phyloP scores from a whole-genome alignment of 345 rosid genomes.

The Durio zibethinus region DNA sequence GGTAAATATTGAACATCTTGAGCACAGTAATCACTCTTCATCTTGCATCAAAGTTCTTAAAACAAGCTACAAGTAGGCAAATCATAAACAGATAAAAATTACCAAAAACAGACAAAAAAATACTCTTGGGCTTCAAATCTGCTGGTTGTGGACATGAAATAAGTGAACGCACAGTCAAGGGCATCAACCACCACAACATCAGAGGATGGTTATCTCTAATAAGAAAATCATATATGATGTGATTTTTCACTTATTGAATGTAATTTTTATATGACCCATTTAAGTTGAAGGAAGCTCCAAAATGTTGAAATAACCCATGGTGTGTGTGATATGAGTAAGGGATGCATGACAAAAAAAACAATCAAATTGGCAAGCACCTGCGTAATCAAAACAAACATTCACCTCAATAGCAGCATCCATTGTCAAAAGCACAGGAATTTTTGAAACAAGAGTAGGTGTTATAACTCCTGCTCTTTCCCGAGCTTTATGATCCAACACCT shows the following conservation, averaged over 20 bases:
- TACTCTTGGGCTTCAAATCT: neutral
- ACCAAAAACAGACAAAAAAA: neutral
- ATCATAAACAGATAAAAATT: neutral
- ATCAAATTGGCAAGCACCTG: slow-evolving; percentile 9
- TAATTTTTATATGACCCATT: neutral
- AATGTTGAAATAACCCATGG: neutral
- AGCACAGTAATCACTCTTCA: neutral
- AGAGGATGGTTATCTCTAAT: neutral
- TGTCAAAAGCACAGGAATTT: slow-evolving; percentile 81
- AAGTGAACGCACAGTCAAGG: neutral
- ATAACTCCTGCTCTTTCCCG: slow-evolving; percentile 95
- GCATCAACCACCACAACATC: neutral
- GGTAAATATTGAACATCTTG: neutral
- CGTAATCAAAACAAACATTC: slow-evolving; percentile 26
- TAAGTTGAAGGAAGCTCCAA: slow-evolving; percentile 2
- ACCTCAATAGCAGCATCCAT: slow-evolving; percentile 89
- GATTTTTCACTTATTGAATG: neutral
- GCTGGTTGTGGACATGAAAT: neutral
- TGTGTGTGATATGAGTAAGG: neutral
- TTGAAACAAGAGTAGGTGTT: slow-evolving; percentile 74
- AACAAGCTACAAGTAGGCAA: neutral
- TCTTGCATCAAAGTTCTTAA: neutral
- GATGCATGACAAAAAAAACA: neutral
- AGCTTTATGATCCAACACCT: slow-evolving; percentile 96
- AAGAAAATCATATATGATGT: neutral